Base-by-base conservation (phyloP, 2,329 filamentous ascomycete genomes). In the Colletotrichum sp. region DNA sequence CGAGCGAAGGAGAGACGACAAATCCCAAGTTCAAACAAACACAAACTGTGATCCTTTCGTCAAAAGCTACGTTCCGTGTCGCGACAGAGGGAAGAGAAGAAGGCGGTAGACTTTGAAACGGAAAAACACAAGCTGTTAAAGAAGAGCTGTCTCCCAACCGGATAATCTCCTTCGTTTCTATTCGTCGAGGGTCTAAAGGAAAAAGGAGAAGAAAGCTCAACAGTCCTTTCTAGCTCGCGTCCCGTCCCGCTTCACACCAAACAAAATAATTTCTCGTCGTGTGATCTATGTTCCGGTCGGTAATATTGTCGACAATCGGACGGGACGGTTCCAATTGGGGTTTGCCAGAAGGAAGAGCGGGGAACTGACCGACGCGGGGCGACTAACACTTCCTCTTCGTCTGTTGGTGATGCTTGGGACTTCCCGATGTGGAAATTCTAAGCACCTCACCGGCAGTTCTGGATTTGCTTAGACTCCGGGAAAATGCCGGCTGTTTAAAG, bases 281-380 rank as follows among this genome's bases (percentile, higher is more conserved):
- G 58, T 58, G 58, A 65, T 75, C 26, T 28, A 18, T 65, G 24
- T 34, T 24, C 57, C 12, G 48, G 34, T 30, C 57, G 43, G 34
- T 43, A 65, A 34, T 32, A 34, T 30, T 63, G 60, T 66, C 72
- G 61, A 74, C 55, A 58, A 38, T 38, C 43, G 24, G 57, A 18
- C 58, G n/a, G 21, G 61, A 16, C 61, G 34, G 43, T 64, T 21
- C 34, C n/a, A 43, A 28, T 58, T 21, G 21, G 52, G 58, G 43
- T 52, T 52, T 21, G 43, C 43, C 16, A 18, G 52, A 24, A 48
- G 28, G 32, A 34, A 26, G 73, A 58, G 73, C 57, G 58, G 72
- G 72, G 72, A 72, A 71, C 60, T 55, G 30, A 52, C 28, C n/a
- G 43, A 52, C 43, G 43, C 43, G 43, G 68, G 58, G 72, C 30